These are phyloP conservation scores for Saturnispora bothae DNA, from an alignment of 805 yeast genomes.

Conservation along the genomic window DNA sequence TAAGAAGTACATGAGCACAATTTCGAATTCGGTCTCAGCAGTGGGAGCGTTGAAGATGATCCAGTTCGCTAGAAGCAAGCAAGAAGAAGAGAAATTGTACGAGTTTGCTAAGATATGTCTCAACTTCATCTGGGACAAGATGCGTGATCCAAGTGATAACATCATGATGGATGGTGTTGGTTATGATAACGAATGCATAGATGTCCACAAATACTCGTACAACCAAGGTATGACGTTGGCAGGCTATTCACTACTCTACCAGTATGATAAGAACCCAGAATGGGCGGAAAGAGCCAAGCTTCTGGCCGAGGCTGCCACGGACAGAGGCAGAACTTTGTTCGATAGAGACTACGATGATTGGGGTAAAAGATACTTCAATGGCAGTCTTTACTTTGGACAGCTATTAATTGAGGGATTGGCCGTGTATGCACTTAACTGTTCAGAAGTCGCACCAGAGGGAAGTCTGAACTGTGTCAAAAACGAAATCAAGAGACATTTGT, in stretches of 20 bases:
- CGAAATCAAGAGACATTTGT: conserved; percentile 44
- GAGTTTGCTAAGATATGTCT: conserved; percentile 51
- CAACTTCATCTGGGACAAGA: conserved; percentile 43
- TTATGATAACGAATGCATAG: conserved; percentile 32
- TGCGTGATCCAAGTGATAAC: conserved; percentile 45
- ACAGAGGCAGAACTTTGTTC: conserved; percentile 45
- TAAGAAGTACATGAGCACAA: conserved; percentile 47
- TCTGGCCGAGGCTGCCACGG: conserved; percentile 50
- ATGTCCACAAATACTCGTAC: conserved; percentile 53
- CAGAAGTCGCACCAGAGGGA: conserved; percentile 29
- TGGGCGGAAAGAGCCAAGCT: conserved; percentile 38
- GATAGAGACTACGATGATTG: conserved; percentile 49
- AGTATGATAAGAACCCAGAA: conserved; percentile 37
- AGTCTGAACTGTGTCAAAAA: conserved; percentile 23
- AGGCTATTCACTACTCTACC: conserved; percentile 40
- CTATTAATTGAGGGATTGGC: conserved; percentile 58
- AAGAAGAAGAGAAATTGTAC: conserved; percentile 35
- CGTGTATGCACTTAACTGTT: conserved; percentile 37
- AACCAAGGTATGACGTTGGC: conserved; percentile 58
- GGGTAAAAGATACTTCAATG: conserved; percentile 53
- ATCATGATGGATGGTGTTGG: conserved; percentile 54
- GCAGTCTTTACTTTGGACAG: conserved; percentile 52
- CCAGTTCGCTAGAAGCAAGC: conserved; percentile 34
- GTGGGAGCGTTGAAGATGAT: conserved; percentile 56
- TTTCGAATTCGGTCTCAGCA: conserved; percentile 46